A percentile compares a stretch with the other conserved stretches of the same genome.
phyloP scores from a whole-genome alignment of 1,284 basidiomycete species.

The Trichosporon coremiiforme region DNA sequence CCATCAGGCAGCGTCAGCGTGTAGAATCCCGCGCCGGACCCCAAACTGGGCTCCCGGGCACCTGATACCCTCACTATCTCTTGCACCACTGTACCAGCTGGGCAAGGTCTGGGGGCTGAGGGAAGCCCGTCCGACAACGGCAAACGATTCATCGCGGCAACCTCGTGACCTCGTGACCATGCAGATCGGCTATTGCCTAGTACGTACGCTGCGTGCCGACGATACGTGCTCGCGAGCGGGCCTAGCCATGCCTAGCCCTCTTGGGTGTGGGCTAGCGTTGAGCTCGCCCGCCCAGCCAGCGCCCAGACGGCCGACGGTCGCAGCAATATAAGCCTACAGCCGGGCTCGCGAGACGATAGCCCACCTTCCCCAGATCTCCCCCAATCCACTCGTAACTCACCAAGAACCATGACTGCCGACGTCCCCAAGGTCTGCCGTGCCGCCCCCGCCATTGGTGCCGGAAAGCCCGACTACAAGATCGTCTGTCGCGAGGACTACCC shows the following conservation, averaged over 20 bases:
- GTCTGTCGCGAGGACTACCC: constrained; percentile 31
- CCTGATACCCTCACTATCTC: too few relatives aligned
- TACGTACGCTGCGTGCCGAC: not conserved
- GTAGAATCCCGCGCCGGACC: not conserved
- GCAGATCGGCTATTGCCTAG: constrained; percentile 9
- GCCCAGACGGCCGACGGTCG: not conserved
- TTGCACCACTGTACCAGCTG: not conserved
- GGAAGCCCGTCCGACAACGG: not conserved
- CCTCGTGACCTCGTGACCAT: not conserved
- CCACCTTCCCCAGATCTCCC: constrained; percentile 1
- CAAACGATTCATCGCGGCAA: constrained; percentile 8
- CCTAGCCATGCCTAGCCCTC: not conserved
- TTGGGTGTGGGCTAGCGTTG: not conserved
- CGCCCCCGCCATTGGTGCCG: constrained; percentile 26
- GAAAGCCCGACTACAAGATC: constrained; percentile 27
- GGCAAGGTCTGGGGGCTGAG: too few relatives aligned
- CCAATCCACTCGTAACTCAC: not conserved
- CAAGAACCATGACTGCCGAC: constrained; percentile 18
- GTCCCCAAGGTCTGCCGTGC: constrained; percentile 33
- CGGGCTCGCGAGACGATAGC: not conserved
- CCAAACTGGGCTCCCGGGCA: too few relatives aligned
- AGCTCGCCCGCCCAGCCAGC: not conserved
- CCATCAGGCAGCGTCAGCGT: not conserved
- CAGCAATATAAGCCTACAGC: constrained; percentile 2
- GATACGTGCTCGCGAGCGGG: not conserved